A percentile compares a stretch with the other conserved stretches of the same genome.
phyloP scores from a whole-genome alignment of 805 yeast genomes.

The Metschnikowia borealis region DNA sequence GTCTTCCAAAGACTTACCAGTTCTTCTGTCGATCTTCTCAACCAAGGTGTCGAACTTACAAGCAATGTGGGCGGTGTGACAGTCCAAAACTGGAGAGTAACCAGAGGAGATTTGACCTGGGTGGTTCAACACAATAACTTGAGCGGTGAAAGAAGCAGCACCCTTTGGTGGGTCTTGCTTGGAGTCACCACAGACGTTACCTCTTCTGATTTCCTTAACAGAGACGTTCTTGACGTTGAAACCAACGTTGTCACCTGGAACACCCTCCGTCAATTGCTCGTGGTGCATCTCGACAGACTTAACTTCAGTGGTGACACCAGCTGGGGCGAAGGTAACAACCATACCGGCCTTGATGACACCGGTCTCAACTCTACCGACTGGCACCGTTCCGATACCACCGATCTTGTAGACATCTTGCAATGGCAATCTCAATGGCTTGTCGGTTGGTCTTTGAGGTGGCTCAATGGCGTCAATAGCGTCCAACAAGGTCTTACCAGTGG shows the following conservation, averaged over 20 bases:
- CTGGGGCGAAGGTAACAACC: conserved; percentile 87
- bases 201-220: conserved; percentile 86
- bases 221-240: conserved; percentile 90
- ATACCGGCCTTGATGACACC: conserved; percentile 90
- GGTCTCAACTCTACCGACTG: conserved; percentile 92
- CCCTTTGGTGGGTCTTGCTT: conserved; percentile 85
- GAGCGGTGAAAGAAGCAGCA: conserved; percentile 75
- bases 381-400: conserved; percentile 90
- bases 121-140: conserved; percentile 84
- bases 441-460: conserved; percentile 77
- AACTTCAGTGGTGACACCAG: conserved; percentile 85
- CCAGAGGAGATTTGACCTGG: conserved; percentile 91
- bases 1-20: conserved; percentile 34
- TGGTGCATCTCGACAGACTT: conserved; percentile 89
- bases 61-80: conserved; percentile 92
- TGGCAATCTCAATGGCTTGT: conserved; percentile 85
- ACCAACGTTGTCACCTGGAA: conserved; percentile 90
- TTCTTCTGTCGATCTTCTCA: conserved; percentile 84
- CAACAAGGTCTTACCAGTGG: conserved; percentile 76
- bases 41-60: conserved; percentile 78
- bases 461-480: conserved; percentile 83
- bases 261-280: conserved; percentile 72
- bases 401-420: conserved; percentile 91
- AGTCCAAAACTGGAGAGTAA: conserved; percentile 87
- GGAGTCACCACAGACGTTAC: conserved; percentile 90